phyloP scores from a whole-genome alignment of 495 filamentous ascomycete genomes.

The Neurospora pannonica region DNA sequence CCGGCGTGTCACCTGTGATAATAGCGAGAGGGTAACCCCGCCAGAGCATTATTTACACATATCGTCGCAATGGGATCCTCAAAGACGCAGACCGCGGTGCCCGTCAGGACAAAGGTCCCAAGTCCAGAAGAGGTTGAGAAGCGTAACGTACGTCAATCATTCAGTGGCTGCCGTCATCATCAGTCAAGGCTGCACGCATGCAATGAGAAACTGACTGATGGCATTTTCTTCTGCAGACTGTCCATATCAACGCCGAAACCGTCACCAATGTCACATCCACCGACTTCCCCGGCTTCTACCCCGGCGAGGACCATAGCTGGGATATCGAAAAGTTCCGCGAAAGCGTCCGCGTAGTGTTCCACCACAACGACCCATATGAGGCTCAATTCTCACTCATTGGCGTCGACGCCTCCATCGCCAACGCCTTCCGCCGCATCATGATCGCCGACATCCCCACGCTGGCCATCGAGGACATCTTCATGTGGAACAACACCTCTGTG shows the following conservation, averaged over 20 bases:
- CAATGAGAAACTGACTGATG: neutral
- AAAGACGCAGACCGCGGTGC: neutral
- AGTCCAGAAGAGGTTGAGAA: conserved; percentile 29
- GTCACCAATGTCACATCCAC: conserved; percentile 79
- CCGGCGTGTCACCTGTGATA: neutral
- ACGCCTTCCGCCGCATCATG: conserved; percentile 95
- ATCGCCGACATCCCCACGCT: conserved; percentile 91
- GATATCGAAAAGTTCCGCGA: conserved; percentile 62
- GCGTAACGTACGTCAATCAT: conserved; percentile 27
- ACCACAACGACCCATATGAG: conserved; percentile 65
- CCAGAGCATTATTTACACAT: conserved; percentile 2
- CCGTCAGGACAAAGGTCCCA: conserved; percentile 18
- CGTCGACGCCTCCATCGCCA: conserved; percentile 85
- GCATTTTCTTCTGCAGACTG: conserved; percentile 46
- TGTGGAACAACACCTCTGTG: conserved; percentile 90
- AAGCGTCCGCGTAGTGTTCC: conserved; percentile 66
- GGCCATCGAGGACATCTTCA: conserved; percentile 85
- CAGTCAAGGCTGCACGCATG: neutral
- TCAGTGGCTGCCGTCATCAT: neutral
- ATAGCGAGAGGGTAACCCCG: conserved; percentile 8
- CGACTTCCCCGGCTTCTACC: conserved; percentile 85
- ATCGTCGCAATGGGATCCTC: neutral
- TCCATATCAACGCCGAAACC: conserved; percentile 79
- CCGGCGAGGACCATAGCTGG: conserved; percentile 86
- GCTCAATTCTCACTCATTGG: conserved; percentile 84